Conservation (phyloP, 805 yeast species). For the Ogataea neopini region DNA sequence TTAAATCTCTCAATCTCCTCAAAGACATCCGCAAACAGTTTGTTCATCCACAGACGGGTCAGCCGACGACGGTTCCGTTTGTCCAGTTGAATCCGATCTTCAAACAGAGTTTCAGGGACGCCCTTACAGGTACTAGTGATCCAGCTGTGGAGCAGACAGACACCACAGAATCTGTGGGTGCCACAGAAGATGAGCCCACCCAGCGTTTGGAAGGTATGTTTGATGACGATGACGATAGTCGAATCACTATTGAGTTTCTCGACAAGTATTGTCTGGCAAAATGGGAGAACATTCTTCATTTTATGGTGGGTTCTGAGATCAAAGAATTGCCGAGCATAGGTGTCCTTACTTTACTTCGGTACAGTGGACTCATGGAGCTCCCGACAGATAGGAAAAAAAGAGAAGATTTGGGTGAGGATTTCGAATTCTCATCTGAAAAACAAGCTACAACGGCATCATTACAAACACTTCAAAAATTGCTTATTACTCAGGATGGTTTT, state of each 20-base stretch:
- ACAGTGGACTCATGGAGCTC: conserved; percentile 87
- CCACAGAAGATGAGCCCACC: conserved; percentile 6
- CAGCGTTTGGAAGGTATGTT: conserved; percentile 47
- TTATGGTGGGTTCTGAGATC: conserved; percentile 92
- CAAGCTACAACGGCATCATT: conserved; percentile 20
- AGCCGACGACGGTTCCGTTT: conserved; percentile 32
- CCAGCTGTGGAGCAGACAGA: conserved; percentile 34
- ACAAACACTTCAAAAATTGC: conserved; percentile 39
- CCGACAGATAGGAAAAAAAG: conserved; percentile 33
- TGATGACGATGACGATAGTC: conserved; percentile 58
- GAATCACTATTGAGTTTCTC: conserved; percentile 63
- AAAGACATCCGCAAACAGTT: conserved; percentile 47
- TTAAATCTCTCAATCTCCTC: conserved; percentile 74
- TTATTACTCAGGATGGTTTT: conserved; percentile 89
- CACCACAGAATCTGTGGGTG: conserved; percentile 12
- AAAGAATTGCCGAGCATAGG: conserved; percentile 73
- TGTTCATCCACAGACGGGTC: conserved; percentile 37
- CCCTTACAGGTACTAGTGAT: conserved; percentile 64
- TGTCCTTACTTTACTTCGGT: conserved; percentile 71
- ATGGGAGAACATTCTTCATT: conserved; percentile 96
- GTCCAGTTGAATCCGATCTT: conserved; percentile 70
- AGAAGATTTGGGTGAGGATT: conserved; percentile 27
- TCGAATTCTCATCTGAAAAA: conserved; percentile 23
- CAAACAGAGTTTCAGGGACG: conserved; percentile 72
- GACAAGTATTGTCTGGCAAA: conserved; percentile 80